Evolutionary conservation across 1,284 basidiomycete species (phyloP), one percentile per base, ranked within the genome.

Genomic region (Peniophora sp.): DNA sequence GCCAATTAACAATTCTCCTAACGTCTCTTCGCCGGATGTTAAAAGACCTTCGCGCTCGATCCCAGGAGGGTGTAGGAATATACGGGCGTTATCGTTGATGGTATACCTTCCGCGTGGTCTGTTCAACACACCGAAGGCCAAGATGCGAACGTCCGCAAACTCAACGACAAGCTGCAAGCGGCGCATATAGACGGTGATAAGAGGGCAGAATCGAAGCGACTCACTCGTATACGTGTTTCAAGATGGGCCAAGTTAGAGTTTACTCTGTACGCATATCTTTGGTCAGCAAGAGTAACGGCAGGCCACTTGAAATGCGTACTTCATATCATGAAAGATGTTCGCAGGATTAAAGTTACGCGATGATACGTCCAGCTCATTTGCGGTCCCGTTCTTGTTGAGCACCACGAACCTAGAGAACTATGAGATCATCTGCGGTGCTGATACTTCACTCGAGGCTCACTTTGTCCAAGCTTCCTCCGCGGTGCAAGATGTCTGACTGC

Each of bases 391-490:
- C 35, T 84, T 79, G 57, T 85, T 87, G 51, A 90, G 63, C 36
- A 83, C 74, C 52, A 90, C 73, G 56, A 86, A 88, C 61, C 85
- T 88, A 53, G 51, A 41, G n/a, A 20, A 17, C n/a, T 36, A n/a
- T 36, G 34, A 36, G 34, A 10, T 10, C 34, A 36, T 10, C 10
- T 36, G 34, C 10, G 10, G n/a, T n/a, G n/a, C n/a, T n/a, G 34
- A 36, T 10, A n/a, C 34, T 10, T 36, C 34, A n/a, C n/a, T n/a
- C 10, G 34, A n/a, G 11, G 58, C 72, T 55, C 61, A 88, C 83
- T 81, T 87, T 44, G 86, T 89, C 87, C 88, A 90, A 20, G 85
- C 71, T 66, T 90, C 88, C 56, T 88, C 85, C 5, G 76, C 64
- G n/a, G 85, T 88, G 60, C 88, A 90, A 20, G 74, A 72, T 2